These are phyloP conservation scores for Moringa oleifera DNA, from an alignment of 345 rosid genomes.

Conservation along the genomic window DNA sequence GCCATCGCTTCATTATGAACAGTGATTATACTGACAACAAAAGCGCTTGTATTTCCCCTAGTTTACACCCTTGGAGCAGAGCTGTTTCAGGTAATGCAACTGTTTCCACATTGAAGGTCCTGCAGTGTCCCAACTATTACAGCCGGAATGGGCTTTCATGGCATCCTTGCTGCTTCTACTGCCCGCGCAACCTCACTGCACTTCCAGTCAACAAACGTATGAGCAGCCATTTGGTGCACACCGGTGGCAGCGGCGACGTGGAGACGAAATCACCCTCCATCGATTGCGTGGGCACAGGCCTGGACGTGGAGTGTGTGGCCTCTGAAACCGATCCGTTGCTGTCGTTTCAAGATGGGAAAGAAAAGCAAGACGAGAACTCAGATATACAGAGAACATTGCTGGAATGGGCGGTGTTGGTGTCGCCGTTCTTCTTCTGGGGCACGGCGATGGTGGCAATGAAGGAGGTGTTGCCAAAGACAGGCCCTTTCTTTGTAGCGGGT, in stretches of 20 bases:
- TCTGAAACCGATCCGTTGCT: conserved; percentile 15
- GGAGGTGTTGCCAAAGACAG: conserved; percentile 76
- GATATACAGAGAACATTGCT: not conserved
- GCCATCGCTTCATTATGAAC: not conserved
- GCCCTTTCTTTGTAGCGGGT: conserved; percentile 81
- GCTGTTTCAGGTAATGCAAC: not conserved
- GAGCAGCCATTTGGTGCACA: not conserved
- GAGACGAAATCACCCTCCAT: conserved; percentile 11
- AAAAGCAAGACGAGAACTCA: not conserved
- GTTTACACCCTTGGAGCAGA: not conserved
- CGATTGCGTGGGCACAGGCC: conserved; percentile 55
- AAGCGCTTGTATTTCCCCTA: not conserved
- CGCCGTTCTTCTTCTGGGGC: conserved; percentile 98
- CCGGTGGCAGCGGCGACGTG: conserved; percentile 7
- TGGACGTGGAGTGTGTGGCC: conserved; percentile 42
- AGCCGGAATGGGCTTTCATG: not conserved
- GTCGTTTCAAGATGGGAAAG: conserved; percentile 8
- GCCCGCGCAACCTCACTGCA: not conserved
- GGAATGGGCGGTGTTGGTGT: conserved; percentile 68
- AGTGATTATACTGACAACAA: not conserved
- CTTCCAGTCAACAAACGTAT: not conserved
- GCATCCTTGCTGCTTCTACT: not conserved
- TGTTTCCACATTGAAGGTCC: not conserved
- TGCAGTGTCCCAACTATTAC: no score
- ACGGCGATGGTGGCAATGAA: conserved; percentile 99